A percentile compares a stretch with the other conserved stretches of the same genome.
phyloP scores from a whole-genome alignment of 371 early-diverging fungal species.

The Sanchytrium tribonematis region DNA sequence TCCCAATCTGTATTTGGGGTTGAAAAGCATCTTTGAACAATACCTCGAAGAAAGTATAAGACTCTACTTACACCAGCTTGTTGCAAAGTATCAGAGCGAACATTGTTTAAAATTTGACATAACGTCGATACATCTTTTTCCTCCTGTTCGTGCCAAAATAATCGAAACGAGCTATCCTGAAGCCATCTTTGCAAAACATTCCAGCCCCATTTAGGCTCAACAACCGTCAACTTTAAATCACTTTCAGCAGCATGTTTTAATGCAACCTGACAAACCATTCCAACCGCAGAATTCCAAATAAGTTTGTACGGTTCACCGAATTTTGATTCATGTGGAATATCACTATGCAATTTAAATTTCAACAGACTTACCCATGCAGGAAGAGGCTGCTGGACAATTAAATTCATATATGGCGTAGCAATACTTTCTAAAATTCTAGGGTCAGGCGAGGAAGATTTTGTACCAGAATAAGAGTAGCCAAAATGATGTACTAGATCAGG shows the following conservation, averaged over 20 bases:
- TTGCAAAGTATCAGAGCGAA: background rate
- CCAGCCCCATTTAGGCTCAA: background rate
- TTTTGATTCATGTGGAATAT: background rate
- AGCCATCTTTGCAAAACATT: background rate
- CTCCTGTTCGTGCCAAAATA: background rate
- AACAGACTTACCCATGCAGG: background rate
- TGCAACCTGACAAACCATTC: background rate
- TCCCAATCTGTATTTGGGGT: background rate
- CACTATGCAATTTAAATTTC: background rate
- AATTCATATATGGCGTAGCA: background rate
- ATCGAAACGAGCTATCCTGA: background rate
- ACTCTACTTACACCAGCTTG: background rate
- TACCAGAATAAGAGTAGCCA: background rate
- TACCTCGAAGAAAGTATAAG: background rate
- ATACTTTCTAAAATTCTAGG: background rate
- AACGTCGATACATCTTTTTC: background rate
- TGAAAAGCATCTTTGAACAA: background rate
- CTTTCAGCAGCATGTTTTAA: background rate
- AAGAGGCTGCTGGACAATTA: background rate
- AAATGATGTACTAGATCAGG: background rate
- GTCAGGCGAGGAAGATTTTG: background rate
- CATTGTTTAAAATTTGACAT: background rate
- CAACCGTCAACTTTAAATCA: slow-evolving; percentile 1
- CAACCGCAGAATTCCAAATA: background rate
- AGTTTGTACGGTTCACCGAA: background rate